Evolutionary conservation across 306 rosid genomes (phyloP).

Genomic region (Fagus sylvatica): DNA sequence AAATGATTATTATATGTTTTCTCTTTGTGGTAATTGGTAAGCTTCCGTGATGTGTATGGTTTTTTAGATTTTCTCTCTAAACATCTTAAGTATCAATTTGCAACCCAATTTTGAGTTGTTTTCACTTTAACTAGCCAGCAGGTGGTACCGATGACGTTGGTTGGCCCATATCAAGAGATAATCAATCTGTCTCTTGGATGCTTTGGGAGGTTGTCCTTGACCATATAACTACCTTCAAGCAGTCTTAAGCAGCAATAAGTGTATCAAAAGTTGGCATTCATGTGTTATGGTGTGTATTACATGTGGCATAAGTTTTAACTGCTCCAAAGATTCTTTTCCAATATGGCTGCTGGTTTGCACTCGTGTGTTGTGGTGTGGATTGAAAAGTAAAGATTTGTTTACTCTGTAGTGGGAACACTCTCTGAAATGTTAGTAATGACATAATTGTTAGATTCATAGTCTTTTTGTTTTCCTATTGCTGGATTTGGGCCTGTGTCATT

Average conservation of each 20-base stretch:
- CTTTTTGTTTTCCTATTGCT: not conserved
- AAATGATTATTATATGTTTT: not conserved
- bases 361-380: not conserved
- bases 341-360: too few relatives aligned
- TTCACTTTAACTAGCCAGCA: not conserved
- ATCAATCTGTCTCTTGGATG: not conserved
- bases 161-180: not conserved
- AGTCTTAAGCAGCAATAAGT: too few relatives aligned
- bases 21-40: not conserved
- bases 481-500: not conserved
- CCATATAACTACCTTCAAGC: too few relatives aligned
- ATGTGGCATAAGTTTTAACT: too few relatives aligned
- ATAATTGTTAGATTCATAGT: not conserved
- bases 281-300: too few relatives aligned
- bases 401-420: not conserved
- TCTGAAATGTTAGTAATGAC: not conserved
- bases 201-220: not conserved
- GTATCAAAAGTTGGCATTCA: too few relatives aligned
- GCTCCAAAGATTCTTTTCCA: too few relatives aligned
- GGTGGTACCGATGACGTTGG: not conserved
- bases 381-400: not conserved
- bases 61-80: not conserved
- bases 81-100: not conserved
- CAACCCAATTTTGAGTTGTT: not conserved
- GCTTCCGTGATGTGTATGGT: not conserved